Evolutionary conservation across 2,329 filamentous ascomycete species (phyloP), one percentile per base, ranked within the genome.

Genomic region (Exserohilum turcica): DNA sequence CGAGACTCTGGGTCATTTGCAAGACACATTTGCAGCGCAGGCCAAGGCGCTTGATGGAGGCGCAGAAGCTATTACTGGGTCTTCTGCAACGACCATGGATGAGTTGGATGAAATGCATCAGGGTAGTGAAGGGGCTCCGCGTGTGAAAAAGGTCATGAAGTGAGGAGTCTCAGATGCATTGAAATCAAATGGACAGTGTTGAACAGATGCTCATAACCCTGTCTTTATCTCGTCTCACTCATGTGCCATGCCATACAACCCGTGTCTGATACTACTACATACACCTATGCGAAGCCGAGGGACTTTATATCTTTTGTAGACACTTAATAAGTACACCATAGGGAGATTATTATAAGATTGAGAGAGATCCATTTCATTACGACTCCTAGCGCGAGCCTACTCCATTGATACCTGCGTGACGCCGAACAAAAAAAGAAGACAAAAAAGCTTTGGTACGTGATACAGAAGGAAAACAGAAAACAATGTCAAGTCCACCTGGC

Each of bases 1-100:
- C 8, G 43, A 37, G n/a, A 31, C 43, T 16, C 18, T 52, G 4
- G 29, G 33, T 13, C 43, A 52, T 32, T 32, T 52, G 16, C 37
- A 18, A 18, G 36, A 36, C 2, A 38, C 38, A 19, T 52, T 52
- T 39, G 24, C 6, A 3, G 24, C 9, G 29, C 48, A 52, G n/a
- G 43, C 43, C 18, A 29, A 40, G 19, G 29, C 36, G 7, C 18
- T 47, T 1, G 16, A 52, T 19, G 19, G 13, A 0, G 21, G 18
- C 16, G 18, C 16, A 18, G 43, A 40, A 9, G 32, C 21, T 36
- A 12, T 16, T 16, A 18, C 8, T 15, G 29, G 7, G 12, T 16
- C 42, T 27, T 15, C 19, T 27, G 21, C 10, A 27, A 33, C n/a
- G 19, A 13, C 31, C 10, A 27, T 24, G 29, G 31, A 44, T 18